Evolutionary conservation across 2,329 filamentous ascomycete species (phyloP).

Genomic region (Pseudogymnoascus sp.): DNA sequence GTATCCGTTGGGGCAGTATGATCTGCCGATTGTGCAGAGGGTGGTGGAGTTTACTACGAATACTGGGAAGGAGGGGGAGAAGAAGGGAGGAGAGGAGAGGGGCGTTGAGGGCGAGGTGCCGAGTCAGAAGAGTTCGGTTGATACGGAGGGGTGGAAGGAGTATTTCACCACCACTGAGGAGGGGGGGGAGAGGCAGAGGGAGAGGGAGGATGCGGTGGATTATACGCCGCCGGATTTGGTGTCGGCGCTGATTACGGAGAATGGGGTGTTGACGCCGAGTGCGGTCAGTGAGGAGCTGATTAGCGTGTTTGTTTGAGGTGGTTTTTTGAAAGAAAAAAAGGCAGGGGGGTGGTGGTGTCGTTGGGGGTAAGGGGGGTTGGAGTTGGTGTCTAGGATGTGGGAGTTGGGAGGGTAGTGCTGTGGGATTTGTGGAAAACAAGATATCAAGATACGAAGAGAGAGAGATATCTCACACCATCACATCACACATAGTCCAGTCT

Average conservation of each 20-base stretch:
- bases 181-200: slow-evolving; percentile 12
- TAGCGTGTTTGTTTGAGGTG: slow-evolving; percentile 25
- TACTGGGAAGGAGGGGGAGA: slow-evolving; percentile 43
- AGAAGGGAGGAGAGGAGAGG: slow-evolving; percentile 16
- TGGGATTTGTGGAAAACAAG: background rate
- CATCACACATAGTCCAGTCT: background rate
- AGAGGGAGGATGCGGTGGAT: slow-evolving; percentile 15
- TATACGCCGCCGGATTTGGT: slow-evolving; percentile 53
- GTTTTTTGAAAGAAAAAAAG: background rate
- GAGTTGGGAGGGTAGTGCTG: background rate
- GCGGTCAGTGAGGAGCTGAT: slow-evolving; percentile 64
- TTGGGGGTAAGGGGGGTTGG: background rate
- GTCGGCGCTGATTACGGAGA: slow-evolving; percentile 67
- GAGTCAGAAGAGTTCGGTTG: slow-evolving; percentile 3
- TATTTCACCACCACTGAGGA: slow-evolving; percentile 17
- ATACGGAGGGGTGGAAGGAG: slow-evolving; percentile 11
- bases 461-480: background rate
- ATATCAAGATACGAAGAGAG: background rate
- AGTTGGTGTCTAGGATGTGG: background rate
- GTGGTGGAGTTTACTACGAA: slow-evolving; percentile 58
- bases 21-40: slow-evolving; percentile 70
- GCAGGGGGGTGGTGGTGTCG: background rate
- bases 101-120: slow-evolving; percentile 18
- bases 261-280: slow-evolving; percentile 60
- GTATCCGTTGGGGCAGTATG: slow-evolving; percentile 73